Percentiles rank a stretch among this genome's conserved stretches.
These are phyloP conservation scores for Chamaecrista fasciculata DNA, from an alignment of 306 rosid genomes.

Conservation along the genomic window DNA sequence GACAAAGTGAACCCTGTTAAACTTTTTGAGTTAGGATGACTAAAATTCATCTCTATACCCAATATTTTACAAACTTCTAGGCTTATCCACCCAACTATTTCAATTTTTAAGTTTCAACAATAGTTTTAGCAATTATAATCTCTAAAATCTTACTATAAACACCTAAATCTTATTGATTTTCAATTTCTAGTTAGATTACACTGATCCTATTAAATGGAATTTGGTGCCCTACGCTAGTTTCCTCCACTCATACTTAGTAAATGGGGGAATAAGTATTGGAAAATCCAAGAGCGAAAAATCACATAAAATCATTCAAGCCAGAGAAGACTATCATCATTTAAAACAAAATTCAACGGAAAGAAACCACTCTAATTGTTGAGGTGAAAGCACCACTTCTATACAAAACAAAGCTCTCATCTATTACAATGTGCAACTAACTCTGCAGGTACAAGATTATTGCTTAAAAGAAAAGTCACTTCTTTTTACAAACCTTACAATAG, in stretches of 20 bases:
- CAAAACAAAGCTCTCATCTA: background rate
- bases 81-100: constrained; percentile 9
- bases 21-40: background rate
- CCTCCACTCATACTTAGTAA: constrained; percentile 4
- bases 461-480: background rate
- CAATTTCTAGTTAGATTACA: background rate
- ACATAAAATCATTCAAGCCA: background rate
- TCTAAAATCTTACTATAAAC: constrained; percentile 2
- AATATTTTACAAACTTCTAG: background rate
- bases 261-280: background rate
- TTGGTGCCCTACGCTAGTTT: background rate
- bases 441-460: background rate
- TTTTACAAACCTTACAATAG: background rate
- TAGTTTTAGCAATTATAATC: background rate
- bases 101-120: constrained; percentile 18
- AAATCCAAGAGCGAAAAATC: background rate
- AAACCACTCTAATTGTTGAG: background rate
- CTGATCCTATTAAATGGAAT: background rate
- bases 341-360: background rate
- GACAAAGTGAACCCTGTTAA: constrained; percentile 20
- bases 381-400: background rate
- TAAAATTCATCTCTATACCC: background rate
- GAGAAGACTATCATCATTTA: background rate
- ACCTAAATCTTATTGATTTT: background rate
- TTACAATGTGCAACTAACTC: background rate